phyloP scores from a whole-genome alignment of 2,329 filamentous ascomycete genomes.

The Aspergillaceae sp. region DNA sequence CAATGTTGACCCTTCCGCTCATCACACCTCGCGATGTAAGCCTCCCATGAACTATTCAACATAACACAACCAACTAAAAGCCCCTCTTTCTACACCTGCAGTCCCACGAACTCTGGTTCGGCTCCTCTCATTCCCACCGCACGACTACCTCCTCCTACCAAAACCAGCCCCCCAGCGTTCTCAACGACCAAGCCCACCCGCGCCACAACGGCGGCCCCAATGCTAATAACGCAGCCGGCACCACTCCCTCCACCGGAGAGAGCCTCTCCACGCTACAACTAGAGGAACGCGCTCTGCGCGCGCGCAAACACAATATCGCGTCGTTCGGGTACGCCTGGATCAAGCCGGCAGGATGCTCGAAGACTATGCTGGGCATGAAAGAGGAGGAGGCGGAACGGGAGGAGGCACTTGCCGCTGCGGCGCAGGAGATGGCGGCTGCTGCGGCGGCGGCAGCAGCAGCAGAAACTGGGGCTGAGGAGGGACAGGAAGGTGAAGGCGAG shows the following conservation, averaged over 20 bases:
- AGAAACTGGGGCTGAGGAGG: conserved; percentile 29
- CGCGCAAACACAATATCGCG: conserved; percentile 70
- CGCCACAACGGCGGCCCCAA: conserved; percentile 4
- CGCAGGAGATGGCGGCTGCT: conserved; percentile 63
- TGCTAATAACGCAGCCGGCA: conserved; percentile 17
- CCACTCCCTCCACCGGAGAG: conserved; percentile 45
- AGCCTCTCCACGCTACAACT: conserved; percentile 60
- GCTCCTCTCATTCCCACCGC: conserved; percentile 48
- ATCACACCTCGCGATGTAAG: conserved; percentile 63
- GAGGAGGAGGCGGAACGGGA: conserved; percentile 85
- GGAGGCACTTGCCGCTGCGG: conserved; percentile 69
- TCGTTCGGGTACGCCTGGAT: conserved; percentile 89
- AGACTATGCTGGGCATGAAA: conserved; percentile 80
- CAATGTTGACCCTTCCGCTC: conserved; percentile 56
- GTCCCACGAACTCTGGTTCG: conserved; percentile 69
- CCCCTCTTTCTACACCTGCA: conserved; percentile 33
- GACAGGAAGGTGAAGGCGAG: conserved; percentile 24
- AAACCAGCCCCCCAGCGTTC: conserved; percentile 7
- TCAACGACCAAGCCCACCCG: not conserved
- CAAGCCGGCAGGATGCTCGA: conserved; percentile 74
- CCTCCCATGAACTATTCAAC: conserved; percentile 3
- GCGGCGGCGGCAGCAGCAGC: conserved; percentile 59
- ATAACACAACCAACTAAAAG: conserved; percentile 11
- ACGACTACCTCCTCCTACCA: conserved; percentile 14
- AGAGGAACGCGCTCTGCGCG: conserved; percentile 69